These are phyloP conservation scores for Excoecaria cochinchinensis DNA, from an alignment of 345 rosid genomes.

Conservation along the genomic window DNA sequence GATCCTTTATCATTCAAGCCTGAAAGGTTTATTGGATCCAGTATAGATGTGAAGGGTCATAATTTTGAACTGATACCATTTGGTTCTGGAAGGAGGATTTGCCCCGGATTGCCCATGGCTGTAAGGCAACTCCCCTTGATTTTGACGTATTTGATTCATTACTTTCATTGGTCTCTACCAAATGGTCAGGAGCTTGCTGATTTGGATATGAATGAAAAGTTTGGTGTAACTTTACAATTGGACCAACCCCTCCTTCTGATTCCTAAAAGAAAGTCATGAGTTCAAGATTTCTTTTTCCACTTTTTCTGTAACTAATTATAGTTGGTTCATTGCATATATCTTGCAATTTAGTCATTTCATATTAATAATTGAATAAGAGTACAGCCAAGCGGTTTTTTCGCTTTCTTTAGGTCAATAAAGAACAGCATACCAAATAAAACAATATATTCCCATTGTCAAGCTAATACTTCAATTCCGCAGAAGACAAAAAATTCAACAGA, in stretches of 20 bases:
- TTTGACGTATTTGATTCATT: neutral
- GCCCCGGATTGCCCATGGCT: slow-evolving; percentile 22
- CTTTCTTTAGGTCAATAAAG: too few species aligned
- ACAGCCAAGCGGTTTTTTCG: too few species aligned
- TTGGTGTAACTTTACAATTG: slow-evolving; percentile 1
- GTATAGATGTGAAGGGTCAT: slow-evolving; percentile 7
- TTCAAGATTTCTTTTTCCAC: too few species aligned
- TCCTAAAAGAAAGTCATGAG: too few species aligned
- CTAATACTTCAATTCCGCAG: too few species aligned
- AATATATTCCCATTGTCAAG: too few species aligned
- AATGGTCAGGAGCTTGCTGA: neutral
- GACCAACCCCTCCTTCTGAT: neutral
- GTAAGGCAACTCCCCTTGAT: slow-evolving; percentile 5
- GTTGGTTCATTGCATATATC: too few species aligned
- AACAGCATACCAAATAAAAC: too few species aligned
- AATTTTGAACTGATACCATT: slow-evolving; percentile 17
- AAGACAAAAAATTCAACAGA: too few species aligned
- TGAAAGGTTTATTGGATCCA: slow-evolving; percentile 12
- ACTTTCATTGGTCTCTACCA: slow-evolving; percentile 20
- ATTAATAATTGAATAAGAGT: too few species aligned
- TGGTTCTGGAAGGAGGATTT: slow-evolving; percentile 21
- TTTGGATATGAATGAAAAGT: neutral
- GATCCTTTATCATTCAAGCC: slow-evolving; percentile 24
- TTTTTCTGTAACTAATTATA: too few species aligned
- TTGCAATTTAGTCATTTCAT: too few species aligned